Percentiles rank a stretch among this genome's conserved stretches.
These are phyloP conservation scores for Trapa bicornis DNA, from an alignment of 345 rosid genomes.

Conservation along the genomic window DNA sequence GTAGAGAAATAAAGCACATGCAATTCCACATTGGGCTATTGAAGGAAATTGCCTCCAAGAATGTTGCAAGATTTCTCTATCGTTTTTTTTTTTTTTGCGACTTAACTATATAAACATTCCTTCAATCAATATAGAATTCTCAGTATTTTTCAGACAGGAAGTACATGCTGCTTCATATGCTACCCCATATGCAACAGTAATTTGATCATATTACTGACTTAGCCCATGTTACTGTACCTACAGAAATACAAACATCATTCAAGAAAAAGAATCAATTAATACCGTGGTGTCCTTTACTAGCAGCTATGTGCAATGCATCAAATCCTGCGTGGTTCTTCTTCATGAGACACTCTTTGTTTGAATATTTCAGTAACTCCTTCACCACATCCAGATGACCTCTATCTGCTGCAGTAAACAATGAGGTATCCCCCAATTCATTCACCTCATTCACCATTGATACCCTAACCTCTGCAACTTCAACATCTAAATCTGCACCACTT, in stretches of 20 bases:
- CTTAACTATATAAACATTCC: too few relatives aligned
- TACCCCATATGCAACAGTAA: too few relatives aligned
- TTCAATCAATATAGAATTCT: too few relatives aligned
- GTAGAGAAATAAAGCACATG: too few relatives aligned
- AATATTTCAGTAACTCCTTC: conserved; percentile 71
- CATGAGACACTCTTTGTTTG: conserved; percentile 56
- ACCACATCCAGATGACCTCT: conserved; percentile 86
- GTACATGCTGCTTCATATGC: too few relatives aligned
- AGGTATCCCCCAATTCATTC: conserved; percentile 88
- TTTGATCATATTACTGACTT: too few relatives aligned
- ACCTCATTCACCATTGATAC: conserved; percentile 81
- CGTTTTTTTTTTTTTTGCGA: too few relatives aligned
- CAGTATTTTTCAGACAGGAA: too few relatives aligned
- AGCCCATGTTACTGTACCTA: not conserved
- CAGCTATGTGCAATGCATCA: conserved; percentile 87
- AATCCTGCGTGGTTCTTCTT: conserved; percentile 68
- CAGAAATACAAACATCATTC: not conserved
- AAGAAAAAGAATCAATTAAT: not conserved
- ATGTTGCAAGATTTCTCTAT: not conserved
- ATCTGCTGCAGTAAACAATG: conserved; percentile 77
- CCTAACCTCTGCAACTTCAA: conserved; percentile 71
- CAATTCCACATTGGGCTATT: too few relatives aligned
- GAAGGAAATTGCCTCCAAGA: not conserved
- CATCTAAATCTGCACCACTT: conserved; percentile 58
- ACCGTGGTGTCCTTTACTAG: conserved; percentile 62